Conservation (phyloP, 73 alveolate species). For the Paraurostyla sp. region DNA sequence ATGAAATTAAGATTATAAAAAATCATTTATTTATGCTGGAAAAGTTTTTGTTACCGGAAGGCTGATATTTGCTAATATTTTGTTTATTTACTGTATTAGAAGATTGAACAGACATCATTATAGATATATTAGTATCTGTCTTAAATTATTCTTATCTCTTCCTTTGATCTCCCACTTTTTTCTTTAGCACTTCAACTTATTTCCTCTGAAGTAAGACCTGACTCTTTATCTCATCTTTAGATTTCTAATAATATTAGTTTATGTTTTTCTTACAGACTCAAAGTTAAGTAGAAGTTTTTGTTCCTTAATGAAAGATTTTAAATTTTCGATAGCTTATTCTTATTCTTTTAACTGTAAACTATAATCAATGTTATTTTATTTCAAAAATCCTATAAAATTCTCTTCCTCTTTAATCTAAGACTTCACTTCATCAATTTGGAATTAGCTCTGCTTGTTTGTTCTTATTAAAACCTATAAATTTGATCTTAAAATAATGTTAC, state of each 20-base stretch:
- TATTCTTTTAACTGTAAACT: neutral
- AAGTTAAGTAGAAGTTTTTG: neutral
- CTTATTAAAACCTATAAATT: slow-evolving; percentile 3
- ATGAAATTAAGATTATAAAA: neutral
- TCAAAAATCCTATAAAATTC: neutral
- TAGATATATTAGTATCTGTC: slow-evolving; percentile 1
- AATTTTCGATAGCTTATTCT: neutral
- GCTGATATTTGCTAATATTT: neutral
- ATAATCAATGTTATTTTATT: neutral
- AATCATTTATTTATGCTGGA: no score
- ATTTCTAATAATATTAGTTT: neutral
- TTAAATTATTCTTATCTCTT: neutral
- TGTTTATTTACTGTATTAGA: neutral
- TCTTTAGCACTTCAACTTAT: neutral
- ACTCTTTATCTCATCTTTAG: neutral
- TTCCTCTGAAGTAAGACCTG: neutral
- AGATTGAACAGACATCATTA: slow-evolving; percentile 24
- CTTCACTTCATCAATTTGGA: neutral
- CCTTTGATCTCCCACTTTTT: neutral
- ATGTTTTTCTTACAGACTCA: neutral
- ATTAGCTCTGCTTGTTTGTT: neutral
- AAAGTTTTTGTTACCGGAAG: neutral
- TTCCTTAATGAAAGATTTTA: neutral
- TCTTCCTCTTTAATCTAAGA: neutral
- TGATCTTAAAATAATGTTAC: neutral